These are phyloP conservation scores for Candida hungchunana DNA, from an alignment of 805 yeast genomes.

Conservation along the genomic window DNA sequence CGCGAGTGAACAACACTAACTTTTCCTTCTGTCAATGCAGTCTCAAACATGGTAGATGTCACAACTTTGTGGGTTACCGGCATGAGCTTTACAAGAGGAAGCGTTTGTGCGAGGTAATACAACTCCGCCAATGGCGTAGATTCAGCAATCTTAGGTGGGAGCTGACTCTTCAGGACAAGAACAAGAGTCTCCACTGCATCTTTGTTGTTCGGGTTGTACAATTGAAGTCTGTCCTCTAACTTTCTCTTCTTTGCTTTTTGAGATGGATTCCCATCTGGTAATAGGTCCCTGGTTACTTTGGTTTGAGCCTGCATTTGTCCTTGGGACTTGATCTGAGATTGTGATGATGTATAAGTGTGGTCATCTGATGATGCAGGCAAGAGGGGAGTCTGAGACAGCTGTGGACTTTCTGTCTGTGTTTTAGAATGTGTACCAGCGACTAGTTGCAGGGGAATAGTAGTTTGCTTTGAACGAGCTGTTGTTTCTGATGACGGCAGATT, in stretches of 20 bases:
- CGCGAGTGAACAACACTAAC: conserved; percentile 85
- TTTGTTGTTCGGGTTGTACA: conserved; percentile 32
- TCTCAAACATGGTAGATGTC: conserved; percentile 79
- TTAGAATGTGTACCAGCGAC: too few relatives aligned
- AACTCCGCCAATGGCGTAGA: conserved; percentile 76
- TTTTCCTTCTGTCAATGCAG: conserved; percentile 84
- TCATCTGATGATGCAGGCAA: too few relatives aligned
- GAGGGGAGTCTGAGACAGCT: too few relatives aligned
- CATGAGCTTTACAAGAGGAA: conserved; percentile 75
- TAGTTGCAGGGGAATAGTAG: too few relatives aligned
- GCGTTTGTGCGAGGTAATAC: conserved; percentile 80
- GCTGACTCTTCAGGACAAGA: conserved; percentile 43
- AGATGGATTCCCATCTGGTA: neutral
- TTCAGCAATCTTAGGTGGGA: conserved; percentile 52
- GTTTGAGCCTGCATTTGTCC: neutral
- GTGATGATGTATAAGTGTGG: neutral
- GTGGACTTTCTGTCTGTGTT: neutral
- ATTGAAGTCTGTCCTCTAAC: conserved; percentile 15
- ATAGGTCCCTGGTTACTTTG: neutral
- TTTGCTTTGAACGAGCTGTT: too few relatives aligned
- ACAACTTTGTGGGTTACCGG: conserved; percentile 85
- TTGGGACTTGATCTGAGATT: conserved; percentile 1
- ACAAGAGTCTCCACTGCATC: conserved; percentile 42
- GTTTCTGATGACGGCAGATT: too few relatives aligned
- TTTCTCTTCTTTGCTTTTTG: conserved; percentile 15